Base-by-base conservation (phyloP, 208 protist genomes). In the Kentomonas sorsogonicus region DNA sequence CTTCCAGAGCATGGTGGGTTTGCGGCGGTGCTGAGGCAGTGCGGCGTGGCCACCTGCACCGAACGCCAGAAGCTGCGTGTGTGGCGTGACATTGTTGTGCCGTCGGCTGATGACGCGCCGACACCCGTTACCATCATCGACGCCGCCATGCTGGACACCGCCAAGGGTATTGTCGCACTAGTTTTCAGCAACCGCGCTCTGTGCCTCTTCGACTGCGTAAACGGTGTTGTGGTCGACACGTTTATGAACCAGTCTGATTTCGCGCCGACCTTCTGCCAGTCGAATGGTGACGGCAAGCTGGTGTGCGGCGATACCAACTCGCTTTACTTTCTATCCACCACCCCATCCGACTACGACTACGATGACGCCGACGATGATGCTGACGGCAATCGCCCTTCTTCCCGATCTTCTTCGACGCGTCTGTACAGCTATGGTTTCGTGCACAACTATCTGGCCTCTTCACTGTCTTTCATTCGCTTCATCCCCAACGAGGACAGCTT, bases 391-490 rank as follows among this genome's bases (percentile, higher is more conserved):
- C n/a, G n/a, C n/a, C n/a, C n/a, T n/a, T 47, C 0, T 77, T 71
- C 44, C 30, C 72, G 36, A 16, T 20, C 6, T 66, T 38, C 23
- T 22, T 22, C 3, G 22, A 15, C 26, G 60, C 52, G 2, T 15
- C 20, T 11, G 55, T 63, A 22, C 44, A 33, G 11, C 20, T 29
- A 40, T 9, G 68, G 69, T 1, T 59, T 63, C 16, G 48, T 73
- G 13, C 53, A 58, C n/a, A 50, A 57, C 22, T 43, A 63, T 25
- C 41, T 69, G 16, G 56, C 59, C 38, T 69, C 69, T 3, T 38
- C 66, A 11, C 72, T 75, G 25, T 33, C 30, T 1, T 40, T 74
- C 9, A 31, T 74, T 29, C 63, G 68, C 11, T 84, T 79, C 67
- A 33, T 79, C 1, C 46, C 65, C n/a, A 47, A 25, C 4, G 59